Evolutionary conservation across 306 rosid genomes (phyloP).

Genomic region (Notholithocarpus densiflorus): DNA sequence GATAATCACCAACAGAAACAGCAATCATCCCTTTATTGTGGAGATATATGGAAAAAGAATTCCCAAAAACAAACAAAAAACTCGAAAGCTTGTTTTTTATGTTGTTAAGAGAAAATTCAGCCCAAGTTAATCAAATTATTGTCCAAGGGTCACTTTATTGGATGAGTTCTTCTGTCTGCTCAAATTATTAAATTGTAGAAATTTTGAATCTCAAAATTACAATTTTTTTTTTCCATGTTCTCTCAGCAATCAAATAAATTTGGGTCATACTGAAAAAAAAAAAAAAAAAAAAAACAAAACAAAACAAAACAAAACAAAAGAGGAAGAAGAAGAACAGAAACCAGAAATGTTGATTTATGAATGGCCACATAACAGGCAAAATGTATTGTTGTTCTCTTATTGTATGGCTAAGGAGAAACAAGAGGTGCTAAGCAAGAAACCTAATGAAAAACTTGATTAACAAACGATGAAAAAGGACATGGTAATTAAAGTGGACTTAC

Average conservation of each 20-base stretch:
- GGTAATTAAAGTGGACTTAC: conserved; percentile 13
- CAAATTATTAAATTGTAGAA: background rate
- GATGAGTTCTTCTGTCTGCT: background rate
- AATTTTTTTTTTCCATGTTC: background rate
- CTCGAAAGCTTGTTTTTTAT: too few relatives aligned
- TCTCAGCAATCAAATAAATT: background rate
- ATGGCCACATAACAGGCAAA: too few relatives aligned
- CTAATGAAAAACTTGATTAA: background rate
- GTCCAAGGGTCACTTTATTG: too few relatives aligned
- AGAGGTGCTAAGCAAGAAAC: background rate
- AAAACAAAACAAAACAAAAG: background rate
- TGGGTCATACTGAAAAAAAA: background rate
- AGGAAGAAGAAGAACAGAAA: too few relatives aligned
- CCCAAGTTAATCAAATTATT: too few relatives aligned
- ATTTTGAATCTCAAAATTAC: background rate
- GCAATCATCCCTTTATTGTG: too few relatives aligned
- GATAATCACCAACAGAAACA: too few relatives aligned
- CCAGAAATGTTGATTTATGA: too few relatives aligned
- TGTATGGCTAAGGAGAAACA: background rate
- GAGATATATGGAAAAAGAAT: too few relatives aligned
- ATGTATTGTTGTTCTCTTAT: too few relatives aligned
- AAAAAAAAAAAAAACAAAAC: background rate
- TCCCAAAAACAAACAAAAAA: too few relatives aligned
- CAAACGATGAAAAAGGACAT: background rate
- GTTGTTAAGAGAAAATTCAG: too few relatives aligned